Percentiles rank a stretch among this genome's conserved stretches.
Conservation (phyloP, 2,329 filamentous ascomycete species). For the Diaporthe sp. region DNA sequence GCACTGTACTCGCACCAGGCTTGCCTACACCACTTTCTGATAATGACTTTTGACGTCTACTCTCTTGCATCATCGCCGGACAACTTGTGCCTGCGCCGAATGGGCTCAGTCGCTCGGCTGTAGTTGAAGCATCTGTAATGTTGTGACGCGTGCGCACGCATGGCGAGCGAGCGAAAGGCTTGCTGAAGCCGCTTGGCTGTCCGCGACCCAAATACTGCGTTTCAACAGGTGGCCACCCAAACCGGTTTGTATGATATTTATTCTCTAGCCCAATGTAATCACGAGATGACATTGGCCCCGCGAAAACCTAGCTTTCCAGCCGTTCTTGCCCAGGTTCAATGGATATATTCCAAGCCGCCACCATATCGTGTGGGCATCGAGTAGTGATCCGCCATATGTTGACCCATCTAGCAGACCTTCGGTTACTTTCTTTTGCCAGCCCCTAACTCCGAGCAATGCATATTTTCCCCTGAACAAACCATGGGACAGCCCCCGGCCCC, state of each 20-base stretch:
- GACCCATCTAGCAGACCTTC: neutral
- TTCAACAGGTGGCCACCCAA: neutral
- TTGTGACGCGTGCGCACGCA: no score
- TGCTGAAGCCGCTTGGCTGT: neutral
- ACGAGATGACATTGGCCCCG: neutral
- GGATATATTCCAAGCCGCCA: neutral
- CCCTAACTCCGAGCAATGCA: conserved; percentile 33
- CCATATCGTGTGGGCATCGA: neutral
- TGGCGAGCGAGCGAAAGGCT: no score
- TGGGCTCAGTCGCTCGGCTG: no score
- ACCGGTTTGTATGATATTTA: neutral
- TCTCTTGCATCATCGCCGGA: neutral
- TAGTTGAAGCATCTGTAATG: no score
- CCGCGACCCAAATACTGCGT: neutral
- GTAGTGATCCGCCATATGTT: neutral
- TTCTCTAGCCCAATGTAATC: no score
- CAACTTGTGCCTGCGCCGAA: neutral
- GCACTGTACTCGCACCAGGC: neutral
- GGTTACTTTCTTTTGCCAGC: neutral
- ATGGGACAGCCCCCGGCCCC: neutral
- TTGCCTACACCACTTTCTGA: neutral
- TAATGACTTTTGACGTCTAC: neutral
- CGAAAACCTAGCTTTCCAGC: neutral
- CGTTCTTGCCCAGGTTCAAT: neutral
- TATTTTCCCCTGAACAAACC: conserved; percentile 36